A percentile compares a stretch with the other conserved stretches of the same genome.
Conservation (phyloP, 164 flowering plant genomes). For the Aristolochia contorta region DNA sequence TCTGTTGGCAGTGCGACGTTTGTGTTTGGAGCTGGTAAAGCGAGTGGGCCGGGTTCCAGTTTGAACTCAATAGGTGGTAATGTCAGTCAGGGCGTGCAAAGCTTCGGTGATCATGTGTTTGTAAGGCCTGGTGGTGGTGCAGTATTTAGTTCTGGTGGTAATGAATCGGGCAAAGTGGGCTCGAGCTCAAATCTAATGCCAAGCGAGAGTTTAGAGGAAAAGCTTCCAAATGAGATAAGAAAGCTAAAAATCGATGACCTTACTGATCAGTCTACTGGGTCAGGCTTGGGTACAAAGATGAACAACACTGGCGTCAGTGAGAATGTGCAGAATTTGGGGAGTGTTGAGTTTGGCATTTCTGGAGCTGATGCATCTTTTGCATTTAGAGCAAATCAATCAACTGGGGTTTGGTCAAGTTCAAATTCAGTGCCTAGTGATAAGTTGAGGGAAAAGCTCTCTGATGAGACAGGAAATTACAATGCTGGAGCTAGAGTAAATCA, state of each 20-base stretch:
- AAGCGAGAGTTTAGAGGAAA: neutral
- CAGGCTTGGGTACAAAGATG: neutral
- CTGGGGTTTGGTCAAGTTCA: neutral
- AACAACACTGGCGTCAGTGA: constrained; percentile 1
- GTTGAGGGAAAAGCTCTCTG: no score
- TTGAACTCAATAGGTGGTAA: neutral
- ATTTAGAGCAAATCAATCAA: neutral
- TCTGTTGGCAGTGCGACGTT: constrained; percentile 8
- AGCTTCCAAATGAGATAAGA: constrained; percentile 14
- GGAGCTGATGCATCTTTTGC: neutral
- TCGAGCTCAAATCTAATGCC: neutral
- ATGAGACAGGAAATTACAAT: no score
- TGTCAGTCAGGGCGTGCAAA: no score
- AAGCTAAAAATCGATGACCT: constrained; percentile 22
- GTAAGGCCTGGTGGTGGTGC: neutral
- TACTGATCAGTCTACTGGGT: neutral
- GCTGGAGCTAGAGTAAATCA: no score
- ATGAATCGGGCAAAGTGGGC: neutral
- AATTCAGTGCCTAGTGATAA: constrained; percentile 1
- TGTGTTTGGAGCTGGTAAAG: constrained; percentile 18
- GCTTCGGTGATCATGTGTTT: neutral
- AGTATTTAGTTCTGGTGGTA: neutral
- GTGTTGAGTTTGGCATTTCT: neutral
- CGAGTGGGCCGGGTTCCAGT: constrained; percentile 7
- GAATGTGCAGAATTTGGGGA: neutral